phyloP scores from a whole-genome alignment of 2,329 filamentous ascomycete genomes.

The Arthrocladium fulminans region DNA sequence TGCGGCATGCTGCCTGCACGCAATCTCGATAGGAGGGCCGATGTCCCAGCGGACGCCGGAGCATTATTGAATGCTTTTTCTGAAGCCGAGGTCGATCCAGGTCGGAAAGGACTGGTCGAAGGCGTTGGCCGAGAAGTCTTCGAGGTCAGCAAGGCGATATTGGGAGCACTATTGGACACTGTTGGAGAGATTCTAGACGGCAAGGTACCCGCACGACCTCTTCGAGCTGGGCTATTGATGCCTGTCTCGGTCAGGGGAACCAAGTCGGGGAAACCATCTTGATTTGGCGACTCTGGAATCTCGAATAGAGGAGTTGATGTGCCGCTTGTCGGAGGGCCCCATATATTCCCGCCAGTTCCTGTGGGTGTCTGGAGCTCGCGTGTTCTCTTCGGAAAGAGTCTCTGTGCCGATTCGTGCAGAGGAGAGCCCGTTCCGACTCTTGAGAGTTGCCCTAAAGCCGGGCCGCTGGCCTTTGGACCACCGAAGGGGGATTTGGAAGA shows the following conservation, averaged over 20 bases:
- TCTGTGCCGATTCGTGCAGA: constrained; percentile 75
- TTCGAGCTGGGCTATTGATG: constrained; percentile 58
- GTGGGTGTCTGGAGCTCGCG: constrained; percentile 96
- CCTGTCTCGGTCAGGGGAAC: constrained; percentile 59
- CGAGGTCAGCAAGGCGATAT: constrained; percentile 52
- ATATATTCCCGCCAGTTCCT: constrained; percentile 68
- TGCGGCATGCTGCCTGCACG: constrained; percentile 93
- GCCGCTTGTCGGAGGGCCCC: constrained; percentile 93
- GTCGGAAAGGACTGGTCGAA: constrained; percentile 77
- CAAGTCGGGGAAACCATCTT: constrained; percentile 88
- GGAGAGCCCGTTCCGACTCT: constrained; percentile 90
- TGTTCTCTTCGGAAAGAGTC: constrained; percentile 90
- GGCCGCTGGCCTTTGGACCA: constrained; percentile 35
- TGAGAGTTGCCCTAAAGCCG: constrained; percentile 3
- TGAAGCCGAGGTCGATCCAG: constrained; percentile 35
- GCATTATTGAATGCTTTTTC: constrained; percentile 28
- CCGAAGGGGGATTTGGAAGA: constrained; percentile 21
- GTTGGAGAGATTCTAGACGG: constrained; percentile 85
- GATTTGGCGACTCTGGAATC: constrained; percentile 90
- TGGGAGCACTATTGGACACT: constrained; percentile 46
- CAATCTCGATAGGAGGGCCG: constrained; percentile 71
- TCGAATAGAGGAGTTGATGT: constrained; percentile 93
- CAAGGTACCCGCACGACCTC: constrained; percentile 88
- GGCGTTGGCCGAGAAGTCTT: constrained; percentile 80
- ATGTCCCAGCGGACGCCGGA: constrained; percentile 46